phyloP scores from a whole-genome alignment of 179 eudicot genomes.

The Sideroxylon spinosum region DNA sequence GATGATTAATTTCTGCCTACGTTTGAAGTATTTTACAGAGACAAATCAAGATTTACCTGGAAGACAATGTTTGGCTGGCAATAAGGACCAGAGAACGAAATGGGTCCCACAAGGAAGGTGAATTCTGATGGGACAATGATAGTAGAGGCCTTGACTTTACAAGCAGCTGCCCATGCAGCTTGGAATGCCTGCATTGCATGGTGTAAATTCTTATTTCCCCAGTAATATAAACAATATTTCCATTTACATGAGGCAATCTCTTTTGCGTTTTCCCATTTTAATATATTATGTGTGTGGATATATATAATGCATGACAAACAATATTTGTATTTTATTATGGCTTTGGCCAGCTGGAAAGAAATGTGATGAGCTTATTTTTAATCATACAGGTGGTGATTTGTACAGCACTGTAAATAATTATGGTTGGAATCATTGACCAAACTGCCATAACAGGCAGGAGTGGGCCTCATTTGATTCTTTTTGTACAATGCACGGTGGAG shows the following conservation, averaged over 20 bases:
- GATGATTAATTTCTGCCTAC: not conserved
- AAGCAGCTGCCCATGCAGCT: constrained; percentile 54
- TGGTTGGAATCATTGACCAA: constrained; percentile 31
- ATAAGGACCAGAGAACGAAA: constrained; percentile 53
- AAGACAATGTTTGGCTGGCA: constrained; percentile 47
- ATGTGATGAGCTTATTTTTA: constrained; percentile 11
- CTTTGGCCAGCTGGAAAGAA: constrained; percentile 16
- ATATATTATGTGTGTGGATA: not conserved
- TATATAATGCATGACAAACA: too few species aligned
- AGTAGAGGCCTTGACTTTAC: constrained; percentile 45
- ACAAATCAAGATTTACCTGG: constrained; percentile 32
- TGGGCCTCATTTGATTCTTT: constrained; percentile 17
- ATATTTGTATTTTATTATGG: too few species aligned
- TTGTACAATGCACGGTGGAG: not conserved
- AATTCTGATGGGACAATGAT: constrained; percentile 38
- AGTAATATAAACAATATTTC: constrained; percentile 10
- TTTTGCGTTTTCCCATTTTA: not conserved
- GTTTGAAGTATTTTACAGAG: not conserved
- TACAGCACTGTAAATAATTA: constrained; percentile 26
- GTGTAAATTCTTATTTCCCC: constrained; percentile 5
- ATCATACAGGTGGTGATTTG: constrained; percentile 34
- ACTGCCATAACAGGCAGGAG: constrained; percentile 26
- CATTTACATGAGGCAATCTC: not conserved
- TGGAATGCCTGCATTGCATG: constrained; percentile 46
- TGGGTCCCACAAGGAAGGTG: constrained; percentile 50